Evolutionary conservation across 108 stramenopile genomes (phyloP), one percentile per base, ranked within the genome.

Genomic region (Fragilariopsis cylindrus): DNA sequence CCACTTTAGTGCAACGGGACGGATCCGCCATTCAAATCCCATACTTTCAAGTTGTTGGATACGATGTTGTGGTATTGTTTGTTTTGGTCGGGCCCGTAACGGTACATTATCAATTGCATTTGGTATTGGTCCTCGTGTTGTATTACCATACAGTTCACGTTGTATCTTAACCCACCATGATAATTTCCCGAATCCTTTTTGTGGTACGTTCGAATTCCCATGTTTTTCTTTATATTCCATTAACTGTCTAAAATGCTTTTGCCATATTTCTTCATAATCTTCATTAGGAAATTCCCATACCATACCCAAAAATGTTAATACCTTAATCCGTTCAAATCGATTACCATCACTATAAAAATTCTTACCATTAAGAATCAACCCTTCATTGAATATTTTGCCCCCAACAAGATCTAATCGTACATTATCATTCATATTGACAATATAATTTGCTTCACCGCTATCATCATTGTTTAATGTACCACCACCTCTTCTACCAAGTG

Each of bases 211-310:
- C 45, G 75, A 72, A 45, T 73, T 43, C 7, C 76, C 71, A 42
- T 76, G 57, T 5, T 72, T 42, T 39, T 82, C 77, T 71, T 90
- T 87, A 66, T 73, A 93, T 60, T 82, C 86, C 60, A 87, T 41
- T 43, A 94, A 60, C 68, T 93, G 84, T 21, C 84, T 77, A 65
- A 85, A 90, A 12, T 90, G 80, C 30, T 78, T 73, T 48, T 94
- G 79, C 92, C 92, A 94, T 46, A 60, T 73, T 52, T 68, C 67
- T 52, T 68, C 67, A 48, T 50, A 68, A 39, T 68, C 67, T 44
- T 68, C 67, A 44, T 68, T 68, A 12, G 67, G 67, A 13, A 68
- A 68, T 68, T 68, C 67, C 67, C 67, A 68, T 50, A 68, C 67
- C 48, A 68, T 50, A n/a, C 67, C 67, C 16, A 68, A 48, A 68